These are phyloP conservation scores for Fraxinus ornus DNA, from an alignment of 305 asterid species.

Conservation along the genomic window DNA sequence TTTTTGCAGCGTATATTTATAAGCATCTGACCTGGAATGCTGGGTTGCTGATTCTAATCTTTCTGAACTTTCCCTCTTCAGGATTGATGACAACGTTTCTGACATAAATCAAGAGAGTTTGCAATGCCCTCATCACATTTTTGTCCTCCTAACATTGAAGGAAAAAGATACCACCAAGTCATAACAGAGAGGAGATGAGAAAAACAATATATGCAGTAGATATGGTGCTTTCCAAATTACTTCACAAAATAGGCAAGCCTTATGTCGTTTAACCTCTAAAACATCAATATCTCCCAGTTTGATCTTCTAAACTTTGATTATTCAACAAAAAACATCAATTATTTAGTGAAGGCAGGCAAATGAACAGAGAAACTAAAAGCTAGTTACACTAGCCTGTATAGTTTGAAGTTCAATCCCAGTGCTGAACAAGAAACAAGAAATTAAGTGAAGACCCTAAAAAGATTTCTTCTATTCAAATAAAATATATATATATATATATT, in stretches of 20 bases:
- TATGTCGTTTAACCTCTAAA: background rate
- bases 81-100: slow-evolving; percentile 53
- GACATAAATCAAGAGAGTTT: slow-evolving; percentile 59
- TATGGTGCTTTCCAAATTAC: background rate
- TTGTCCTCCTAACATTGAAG: slow-evolving; percentile 44
- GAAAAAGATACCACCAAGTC: slow-evolving; percentile 9
- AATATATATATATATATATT: too few relatives aligned
- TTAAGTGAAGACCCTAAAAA: background rate
- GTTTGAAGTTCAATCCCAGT: background rate
- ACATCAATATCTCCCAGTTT: background rate
- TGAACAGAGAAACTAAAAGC: background rate
- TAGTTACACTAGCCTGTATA: background rate
- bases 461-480: background rate
- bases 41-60: slow-evolving; percentile 68
- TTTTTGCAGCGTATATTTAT: background rate
- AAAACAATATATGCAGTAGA: background rate
- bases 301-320: background rate
- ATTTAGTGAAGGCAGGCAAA: background rate
- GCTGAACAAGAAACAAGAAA: background rate
- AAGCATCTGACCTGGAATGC: slow-evolving; percentile 57
- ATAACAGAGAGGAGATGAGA: background rate
- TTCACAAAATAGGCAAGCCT: background rate
- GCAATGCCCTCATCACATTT: slow-evolving; percentile 44
- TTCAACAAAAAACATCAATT: background rate
- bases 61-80: slow-evolving; percentile 66